phyloP scores from a whole-genome alignment of 805 yeast genomes.

The Wickerhamomyces ciferrii region DNA sequence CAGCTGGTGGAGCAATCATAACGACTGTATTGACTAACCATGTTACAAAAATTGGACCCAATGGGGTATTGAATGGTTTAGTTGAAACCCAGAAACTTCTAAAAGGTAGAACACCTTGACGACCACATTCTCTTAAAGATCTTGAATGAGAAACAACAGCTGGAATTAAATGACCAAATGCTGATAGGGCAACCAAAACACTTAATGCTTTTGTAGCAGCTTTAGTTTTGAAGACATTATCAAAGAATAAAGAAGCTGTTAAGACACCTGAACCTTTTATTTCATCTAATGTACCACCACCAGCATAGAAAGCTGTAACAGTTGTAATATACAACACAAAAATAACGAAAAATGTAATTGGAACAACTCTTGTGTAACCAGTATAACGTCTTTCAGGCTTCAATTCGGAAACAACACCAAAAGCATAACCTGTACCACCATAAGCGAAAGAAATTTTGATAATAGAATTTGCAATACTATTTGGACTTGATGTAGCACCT shows the following conservation, averaged over 20 bases:
- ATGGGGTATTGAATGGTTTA: slow-evolving; percentile 40
- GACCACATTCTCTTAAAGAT: slow-evolving; percentile 43
- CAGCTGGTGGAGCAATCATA: slow-evolving; percentile 76
- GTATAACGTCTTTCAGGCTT: slow-evolving; percentile 25
- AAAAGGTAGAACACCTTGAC: slow-evolving; percentile 45
- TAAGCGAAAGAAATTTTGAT: slow-evolving; percentile 39
- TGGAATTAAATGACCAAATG: slow-evolving; percentile 43
- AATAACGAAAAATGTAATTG: slow-evolving; percentile 26
- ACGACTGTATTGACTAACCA: slow-evolving; percentile 66
- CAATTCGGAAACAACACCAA: slow-evolving; percentile 31
- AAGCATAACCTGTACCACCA: slow-evolving; percentile 35
- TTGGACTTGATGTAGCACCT: slow-evolving; percentile 36
- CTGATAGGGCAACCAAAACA: slow-evolving; percentile 42
- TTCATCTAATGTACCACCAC: slow-evolving; percentile 19
- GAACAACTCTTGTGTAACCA: slow-evolving; percentile 22
- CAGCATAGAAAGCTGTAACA: slow-evolving; percentile 31
- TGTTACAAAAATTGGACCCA: slow-evolving; percentile 65
- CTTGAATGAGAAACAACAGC: slow-evolving; percentile 47
- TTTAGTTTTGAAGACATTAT: slow-evolving; percentile 26
- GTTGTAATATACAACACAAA: slow-evolving; percentile 28
- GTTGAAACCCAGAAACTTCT: slow-evolving; percentile 38
- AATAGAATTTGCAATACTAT: slow-evolving; percentile 37
- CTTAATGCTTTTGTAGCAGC: slow-evolving; percentile 40
- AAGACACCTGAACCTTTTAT: slow-evolving; percentile 27
- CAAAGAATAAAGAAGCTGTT: slow-evolving; percentile 26